Percentiles rank a stretch among this genome's conserved stretches.
Conservation (phyloP, 2,329 filamentous ascomycete species). For the Colletotrichum viniferum region DNA sequence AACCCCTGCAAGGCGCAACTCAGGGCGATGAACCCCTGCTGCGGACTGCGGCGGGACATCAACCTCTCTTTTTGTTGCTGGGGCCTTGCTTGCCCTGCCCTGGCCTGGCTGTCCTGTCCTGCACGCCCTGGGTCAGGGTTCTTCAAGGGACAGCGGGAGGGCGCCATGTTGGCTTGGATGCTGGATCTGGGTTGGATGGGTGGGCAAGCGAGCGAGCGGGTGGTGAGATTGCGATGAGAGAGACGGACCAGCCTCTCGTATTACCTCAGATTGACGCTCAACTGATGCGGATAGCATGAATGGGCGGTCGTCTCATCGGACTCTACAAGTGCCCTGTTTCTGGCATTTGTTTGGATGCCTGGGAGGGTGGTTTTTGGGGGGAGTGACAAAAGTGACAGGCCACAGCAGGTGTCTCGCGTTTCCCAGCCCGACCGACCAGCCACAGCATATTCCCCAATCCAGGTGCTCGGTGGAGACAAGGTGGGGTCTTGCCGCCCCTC, state of each 20-base stretch:
- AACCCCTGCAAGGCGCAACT: conserved; percentile 4
- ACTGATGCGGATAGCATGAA: not conserved
- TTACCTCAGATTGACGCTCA: not conserved
- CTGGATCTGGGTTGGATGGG: not conserved
- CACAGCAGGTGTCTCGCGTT: not conserved
- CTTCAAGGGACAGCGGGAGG: not conserved
- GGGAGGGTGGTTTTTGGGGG: not conserved
- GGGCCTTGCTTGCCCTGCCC: not conserved
- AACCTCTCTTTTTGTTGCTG: not conserved
- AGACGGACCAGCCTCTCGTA: not conserved
- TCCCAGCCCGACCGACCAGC: conserved; percentile 14
- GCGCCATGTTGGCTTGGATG: not conserved
- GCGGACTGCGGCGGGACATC: not conserved
- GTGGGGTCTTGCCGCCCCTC: not conserved
- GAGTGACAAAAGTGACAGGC: not conserved
- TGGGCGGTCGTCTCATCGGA: not conserved
- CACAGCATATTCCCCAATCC: conserved; percentile 16
- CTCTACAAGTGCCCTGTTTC: not conserved
- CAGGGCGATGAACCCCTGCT: not conserved
- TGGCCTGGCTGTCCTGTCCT: not conserved
- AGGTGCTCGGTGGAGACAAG: not conserved
- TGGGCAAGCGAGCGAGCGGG: not conserved
- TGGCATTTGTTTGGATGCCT: conserved; percentile 5
- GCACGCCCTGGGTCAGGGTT: not conserved
- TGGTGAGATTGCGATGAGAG: not conserved